These are phyloP conservation scores for Parietaria judaica DNA, from an alignment of 306 rosid genomes.

Conservation along the genomic window DNA sequence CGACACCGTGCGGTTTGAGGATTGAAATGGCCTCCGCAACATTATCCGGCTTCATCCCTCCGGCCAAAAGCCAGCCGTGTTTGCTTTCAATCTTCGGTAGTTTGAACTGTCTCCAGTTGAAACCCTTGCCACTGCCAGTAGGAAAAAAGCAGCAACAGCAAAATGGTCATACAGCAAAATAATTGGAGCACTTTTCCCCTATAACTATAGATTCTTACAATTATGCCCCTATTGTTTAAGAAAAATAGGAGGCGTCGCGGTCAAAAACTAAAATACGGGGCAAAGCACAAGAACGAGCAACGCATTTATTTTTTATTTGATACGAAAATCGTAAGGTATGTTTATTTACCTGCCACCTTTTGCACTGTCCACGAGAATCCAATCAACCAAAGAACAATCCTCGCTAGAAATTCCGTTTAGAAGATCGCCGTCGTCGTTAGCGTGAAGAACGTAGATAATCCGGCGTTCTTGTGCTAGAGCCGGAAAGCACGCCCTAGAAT, in stretches of 20 bases:
- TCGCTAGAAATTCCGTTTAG: constrained; percentile 51
- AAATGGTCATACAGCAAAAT: too few relatives aligned
- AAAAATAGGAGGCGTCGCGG: too few relatives aligned
- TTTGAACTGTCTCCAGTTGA: constrained; percentile 66
- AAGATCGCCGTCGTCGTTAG: constrained; percentile 60
- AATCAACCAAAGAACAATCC: constrained; percentile 62
- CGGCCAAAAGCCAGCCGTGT: constrained; percentile 93
- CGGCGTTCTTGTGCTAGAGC: constrained; percentile 39
- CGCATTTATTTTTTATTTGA: too few relatives aligned
- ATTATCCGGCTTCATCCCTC: constrained; percentile 67
- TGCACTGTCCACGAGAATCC: constrained; percentile 67
- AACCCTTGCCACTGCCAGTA: constrained; percentile 61
- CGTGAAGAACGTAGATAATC: constrained; percentile 82
- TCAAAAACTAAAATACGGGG: too few relatives aligned
- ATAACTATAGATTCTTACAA: too few relatives aligned
- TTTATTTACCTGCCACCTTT: constrained; percentile 11
- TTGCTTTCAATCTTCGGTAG: constrained; percentile 63
- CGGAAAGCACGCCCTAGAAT: constrained; percentile 62
- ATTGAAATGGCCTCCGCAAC: constrained; percentile 30
- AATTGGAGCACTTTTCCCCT: too few relatives aligned
- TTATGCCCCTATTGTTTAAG: too few relatives aligned
- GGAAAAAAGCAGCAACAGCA: background rate
- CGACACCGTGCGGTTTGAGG: constrained; percentile 48
- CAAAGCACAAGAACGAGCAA: too few relatives aligned
- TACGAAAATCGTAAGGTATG: background rate